phyloP scores from a whole-genome alignment of 768 basidiomycete species.

The Austroboletus festivus region DNA sequence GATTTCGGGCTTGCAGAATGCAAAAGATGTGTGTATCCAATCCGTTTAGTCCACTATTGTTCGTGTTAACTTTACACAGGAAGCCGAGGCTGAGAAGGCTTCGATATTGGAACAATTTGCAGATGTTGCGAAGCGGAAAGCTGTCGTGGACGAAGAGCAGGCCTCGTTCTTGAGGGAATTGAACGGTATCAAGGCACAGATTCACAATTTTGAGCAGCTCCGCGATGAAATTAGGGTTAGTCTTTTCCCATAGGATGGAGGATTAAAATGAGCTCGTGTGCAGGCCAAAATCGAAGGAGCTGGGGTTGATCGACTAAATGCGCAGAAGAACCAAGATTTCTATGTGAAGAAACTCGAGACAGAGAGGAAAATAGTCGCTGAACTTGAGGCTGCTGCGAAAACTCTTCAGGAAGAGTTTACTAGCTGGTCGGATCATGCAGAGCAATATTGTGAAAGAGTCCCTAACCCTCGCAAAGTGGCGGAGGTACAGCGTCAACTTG shows the following conservation, averaged over 20 bases:
- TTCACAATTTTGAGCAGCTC: slow-evolving; percentile 49
- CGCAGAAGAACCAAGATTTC: slow-evolving; percentile 46
- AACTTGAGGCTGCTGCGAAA: slow-evolving; percentile 44
- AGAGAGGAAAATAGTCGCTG: slow-evolving; percentile 45
- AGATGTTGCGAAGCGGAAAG: slow-evolving; percentile 43
- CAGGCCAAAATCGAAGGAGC: slow-evolving; percentile 52
- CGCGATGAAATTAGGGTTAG: slow-evolving; percentile 46
- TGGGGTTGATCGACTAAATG: slow-evolving; percentile 45
- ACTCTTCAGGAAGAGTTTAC: slow-evolving; percentile 60
- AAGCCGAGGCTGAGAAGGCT: slow-evolving; percentile 51
- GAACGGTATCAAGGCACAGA: slow-evolving; percentile 45
- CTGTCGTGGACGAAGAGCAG: slow-evolving; percentile 46
- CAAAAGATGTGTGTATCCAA: slow-evolving; percentile 44
- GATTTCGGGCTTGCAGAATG: slow-evolving; percentile 53
- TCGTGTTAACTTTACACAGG: slow-evolving; percentile 37
- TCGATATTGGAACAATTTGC: slow-evolving; percentile 46
- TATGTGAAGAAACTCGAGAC: slow-evolving; percentile 52
- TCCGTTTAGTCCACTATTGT: neutral
- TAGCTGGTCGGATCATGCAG: slow-evolving; percentile 65
- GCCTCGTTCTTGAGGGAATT: slow-evolving; percentile 39
- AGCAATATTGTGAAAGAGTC: slow-evolving; percentile 56
- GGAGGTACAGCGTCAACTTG: slow-evolving; percentile 56
- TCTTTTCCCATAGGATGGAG: neutral
- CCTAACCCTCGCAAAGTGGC: slow-evolving; percentile 56
- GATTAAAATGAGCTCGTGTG: neutral